Base-by-base conservation (phyloP, 2,329 filamentous ascomycete species). In the Arthrobotrys sphaeroides region DNA sequence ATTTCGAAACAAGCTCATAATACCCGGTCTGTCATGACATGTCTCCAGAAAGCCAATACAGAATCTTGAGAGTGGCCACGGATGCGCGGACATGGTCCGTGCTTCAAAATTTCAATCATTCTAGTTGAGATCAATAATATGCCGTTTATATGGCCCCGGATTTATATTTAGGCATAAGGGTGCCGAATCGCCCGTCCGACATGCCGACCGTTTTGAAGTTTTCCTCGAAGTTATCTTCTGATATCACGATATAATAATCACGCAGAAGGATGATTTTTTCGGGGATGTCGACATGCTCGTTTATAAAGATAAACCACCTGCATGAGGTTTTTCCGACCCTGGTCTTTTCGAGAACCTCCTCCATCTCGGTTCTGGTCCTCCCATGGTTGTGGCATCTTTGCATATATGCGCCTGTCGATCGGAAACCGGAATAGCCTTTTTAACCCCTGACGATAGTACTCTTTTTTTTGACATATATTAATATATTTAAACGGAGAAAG, bases 281-380 rank as follows among this genome's bases (percentile, higher is more conserved):
- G 51, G 31, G 38, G 26, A 20, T 36, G n/a, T n/a, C n/a, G n/a
- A n/a, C n/a, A n/a, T n/a, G n/a, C n/a, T n/a, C n/a, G n/a, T n/a
- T n/a, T n/a, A n/a, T n/a, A n/a, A n/a, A n/a, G n/a, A n/a, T n/a
- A n/a, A n/a, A n/a, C n/a, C n/a, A 38, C 9, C 18, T 55, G 18
- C 38, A 55, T 55, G 59, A 72, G 40, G 59, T 72, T 72, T 72
- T 72, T 72, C 67, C 67, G 67, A 64, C 40, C 59, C 67, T 22
- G 12, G 67, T 42, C 18, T 31, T 20, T 69, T 55, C 28, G 10
- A 61, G 12, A 18, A 6, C 13, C 36, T 26, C 53, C 38, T 57
- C 26, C 62, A 67, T 59, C 64, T 59, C 51, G 51, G 64, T 68
- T 59, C 38, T 43, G 51, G 26, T 40, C 38, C 24, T 60, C 28